Base-by-base conservation (phyloP, 2,329 filamentous ascomycete species). In the Clarireedia monteithiana region DNA sequence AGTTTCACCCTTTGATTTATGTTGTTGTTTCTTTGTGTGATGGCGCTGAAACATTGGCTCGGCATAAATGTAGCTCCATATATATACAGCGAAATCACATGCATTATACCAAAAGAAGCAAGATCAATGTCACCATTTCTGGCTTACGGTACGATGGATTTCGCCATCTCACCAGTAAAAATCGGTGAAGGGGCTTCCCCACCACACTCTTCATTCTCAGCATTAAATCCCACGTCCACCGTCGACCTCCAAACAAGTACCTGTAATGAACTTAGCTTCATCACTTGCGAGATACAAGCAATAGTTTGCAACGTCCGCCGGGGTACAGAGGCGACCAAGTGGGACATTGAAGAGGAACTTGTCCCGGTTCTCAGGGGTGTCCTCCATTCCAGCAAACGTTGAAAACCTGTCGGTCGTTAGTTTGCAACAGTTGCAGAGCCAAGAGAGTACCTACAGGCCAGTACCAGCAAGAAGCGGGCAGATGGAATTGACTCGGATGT, bases 401-500 rank as follows among this genome's bases (percentile, higher is more conserved):
- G 65, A 62, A 54, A 69, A 68, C 17, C 65, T 67, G 4, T 2
- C 10, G 30, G 5, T 10, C 4, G 10, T 56, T 39, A 56, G 40
- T 26, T 7, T 15, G 44, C 71, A 73, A 46, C 30, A 14, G 20
- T 46, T 24, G n/a, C 15, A 3, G 7, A 26, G 26, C 5, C n/a
- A 38, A 45, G 47, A 44, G 30, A 4, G 23, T 17, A 59, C 60
- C 53, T 57, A 68, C 63, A 89, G 75, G 2, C 81, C 83, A 0
- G 86, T 90, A 15, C 77, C 81, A 1, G 81, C 84, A 1, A 89
- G 74, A 0, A 89, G 77, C 0, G 86, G 86, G 48, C 83, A 87
- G 14, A 91, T 81, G 1, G 81, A 78, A 60, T 89, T 89, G 64
- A 91, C 84, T 0, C 86, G 80, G 60, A 91, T 88, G 62, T 88